Conservation (phyloP, 139 green algal genomes). For the Ettlia oleoabundans region DNA sequence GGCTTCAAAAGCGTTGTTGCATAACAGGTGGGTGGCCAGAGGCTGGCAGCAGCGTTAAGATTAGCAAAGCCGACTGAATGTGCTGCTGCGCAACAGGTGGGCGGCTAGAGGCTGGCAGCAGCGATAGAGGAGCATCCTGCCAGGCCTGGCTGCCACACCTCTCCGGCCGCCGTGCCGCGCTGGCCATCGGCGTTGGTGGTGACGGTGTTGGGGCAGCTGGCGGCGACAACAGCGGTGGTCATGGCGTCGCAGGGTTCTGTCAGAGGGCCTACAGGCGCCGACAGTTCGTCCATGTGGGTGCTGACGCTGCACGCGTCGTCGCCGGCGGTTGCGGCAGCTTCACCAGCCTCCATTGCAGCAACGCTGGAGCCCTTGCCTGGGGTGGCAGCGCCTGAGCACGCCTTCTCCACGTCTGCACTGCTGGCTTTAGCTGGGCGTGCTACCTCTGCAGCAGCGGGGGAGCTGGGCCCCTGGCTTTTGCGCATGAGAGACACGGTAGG, state of each 20-base stretch:
- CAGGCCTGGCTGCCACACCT: not conserved
- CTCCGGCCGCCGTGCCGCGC: not conserved
- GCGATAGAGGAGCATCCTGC: too few species aligned
- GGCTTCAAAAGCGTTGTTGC: too few species aligned
- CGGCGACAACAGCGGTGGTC: slow-evolving; percentile 10
- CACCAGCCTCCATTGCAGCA: not conserved
- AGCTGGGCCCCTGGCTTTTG: not conserved
- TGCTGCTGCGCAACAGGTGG: too few species aligned
- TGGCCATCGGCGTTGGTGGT: not conserved
- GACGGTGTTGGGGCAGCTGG: slow-evolving; percentile 6
- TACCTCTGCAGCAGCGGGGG: not conserved
- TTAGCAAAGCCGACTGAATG: too few species aligned
- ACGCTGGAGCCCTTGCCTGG: too few species aligned
- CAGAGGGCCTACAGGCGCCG: not conserved
- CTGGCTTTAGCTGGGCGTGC: not conserved
- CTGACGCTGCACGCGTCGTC: not conserved
- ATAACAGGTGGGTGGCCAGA: too few species aligned
- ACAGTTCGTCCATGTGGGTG: not conserved
- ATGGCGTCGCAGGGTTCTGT: slow-evolving; percentile 19
- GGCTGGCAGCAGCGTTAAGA: too few species aligned
- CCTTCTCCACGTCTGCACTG: too few species aligned
- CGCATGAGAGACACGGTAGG: not conserved
- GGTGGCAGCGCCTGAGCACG: too few species aligned
- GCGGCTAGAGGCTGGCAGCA: too few species aligned
- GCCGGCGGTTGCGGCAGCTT: not conserved